A percentile compares a stretch with the other conserved stretches of the same genome.
phyloP scores from a whole-genome alignment of 371 early-diverging fungal species.

The Mortierella sp. region DNA sequence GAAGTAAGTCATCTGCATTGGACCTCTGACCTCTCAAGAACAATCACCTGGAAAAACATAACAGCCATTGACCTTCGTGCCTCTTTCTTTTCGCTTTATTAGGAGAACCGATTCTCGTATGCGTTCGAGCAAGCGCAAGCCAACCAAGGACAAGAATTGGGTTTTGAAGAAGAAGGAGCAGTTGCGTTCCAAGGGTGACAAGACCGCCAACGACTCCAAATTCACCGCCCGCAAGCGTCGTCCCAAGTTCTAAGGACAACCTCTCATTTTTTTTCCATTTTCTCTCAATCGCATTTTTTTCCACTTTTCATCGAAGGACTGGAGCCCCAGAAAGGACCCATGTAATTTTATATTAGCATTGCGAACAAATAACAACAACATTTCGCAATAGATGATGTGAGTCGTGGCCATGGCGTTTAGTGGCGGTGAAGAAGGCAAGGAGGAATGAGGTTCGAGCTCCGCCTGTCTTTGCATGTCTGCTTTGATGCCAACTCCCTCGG shows the following conservation, averaged over 20 bases:
- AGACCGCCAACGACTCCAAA: slow-evolving; percentile 94
- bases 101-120: slow-evolving; percentile 57
- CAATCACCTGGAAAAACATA: background rate
- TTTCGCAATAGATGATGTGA: background rate
- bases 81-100: slow-evolving; percentile 9
- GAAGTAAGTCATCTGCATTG: slow-evolving; percentile 35
- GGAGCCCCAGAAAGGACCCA: background rate
- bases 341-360: slow-evolving; percentile 16
- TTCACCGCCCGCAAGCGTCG: slow-evolving; percentile 96
- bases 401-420: background rate
- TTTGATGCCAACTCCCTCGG: too few species aligned
- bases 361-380: background rate
- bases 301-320: background rate
- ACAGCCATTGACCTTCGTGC: background rate
- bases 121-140: slow-evolving; percentile 66
- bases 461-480: background rate
- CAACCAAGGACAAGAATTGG: slow-evolving; percentile 92
- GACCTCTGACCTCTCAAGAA: background rate
- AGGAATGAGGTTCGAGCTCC: slow-evolving; percentile 8
- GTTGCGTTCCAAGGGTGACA: slow-evolving; percentile 85
- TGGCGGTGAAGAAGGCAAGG: background rate
- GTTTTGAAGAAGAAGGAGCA: slow-evolving; percentile 93
- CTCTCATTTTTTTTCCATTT: background rate
- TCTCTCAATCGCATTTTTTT: background rate
- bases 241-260: slow-evolving; percentile 75